Conservation (phyloP, 2,329 filamentous ascomycete genomes). For the Trichoderma afroharzianum region DNA sequence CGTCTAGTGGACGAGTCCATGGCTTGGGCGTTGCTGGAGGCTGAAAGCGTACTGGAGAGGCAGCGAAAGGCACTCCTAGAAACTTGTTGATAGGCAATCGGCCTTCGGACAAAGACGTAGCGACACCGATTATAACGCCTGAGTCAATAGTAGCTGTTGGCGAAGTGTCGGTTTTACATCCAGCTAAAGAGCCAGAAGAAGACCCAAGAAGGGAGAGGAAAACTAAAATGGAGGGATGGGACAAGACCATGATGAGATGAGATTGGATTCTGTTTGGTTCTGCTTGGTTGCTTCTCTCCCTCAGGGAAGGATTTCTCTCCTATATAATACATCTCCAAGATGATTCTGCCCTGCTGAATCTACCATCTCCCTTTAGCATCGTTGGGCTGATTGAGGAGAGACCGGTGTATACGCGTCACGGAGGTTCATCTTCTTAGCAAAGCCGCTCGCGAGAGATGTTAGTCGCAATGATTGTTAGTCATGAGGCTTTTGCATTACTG, state of each 20-base stretch:
- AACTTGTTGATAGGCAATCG: not conserved
- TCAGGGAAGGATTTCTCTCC: not conserved
- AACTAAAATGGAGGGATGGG: not conserved
- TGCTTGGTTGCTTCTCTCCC: not conserved
- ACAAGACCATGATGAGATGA: not conserved
- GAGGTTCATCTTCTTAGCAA: not conserved
- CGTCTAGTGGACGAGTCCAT: not conserved
- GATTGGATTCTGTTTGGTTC: not conserved
- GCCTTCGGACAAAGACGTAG: not conserved
- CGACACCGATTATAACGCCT: not conserved
- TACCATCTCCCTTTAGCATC: not conserved
- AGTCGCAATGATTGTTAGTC: not conserved
- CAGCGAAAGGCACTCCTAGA: not conserved
- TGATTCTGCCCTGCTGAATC: not conserved
- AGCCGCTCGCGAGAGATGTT: not conserved
- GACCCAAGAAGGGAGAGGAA: not conserved
- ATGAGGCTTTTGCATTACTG: not conserved
- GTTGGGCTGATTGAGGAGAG: fast-evolving
- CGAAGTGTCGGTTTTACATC: not conserved
- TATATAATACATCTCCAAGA: not conserved
- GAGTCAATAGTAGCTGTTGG: not conserved
- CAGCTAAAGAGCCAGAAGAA: not conserved
- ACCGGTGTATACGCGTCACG: not conserved
- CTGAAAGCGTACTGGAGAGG: not conserved
- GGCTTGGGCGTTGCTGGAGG: not conserved